Base-by-base conservation (phyloP, 108 stramenopile species). In the Chaetoceros muelleri region DNA sequence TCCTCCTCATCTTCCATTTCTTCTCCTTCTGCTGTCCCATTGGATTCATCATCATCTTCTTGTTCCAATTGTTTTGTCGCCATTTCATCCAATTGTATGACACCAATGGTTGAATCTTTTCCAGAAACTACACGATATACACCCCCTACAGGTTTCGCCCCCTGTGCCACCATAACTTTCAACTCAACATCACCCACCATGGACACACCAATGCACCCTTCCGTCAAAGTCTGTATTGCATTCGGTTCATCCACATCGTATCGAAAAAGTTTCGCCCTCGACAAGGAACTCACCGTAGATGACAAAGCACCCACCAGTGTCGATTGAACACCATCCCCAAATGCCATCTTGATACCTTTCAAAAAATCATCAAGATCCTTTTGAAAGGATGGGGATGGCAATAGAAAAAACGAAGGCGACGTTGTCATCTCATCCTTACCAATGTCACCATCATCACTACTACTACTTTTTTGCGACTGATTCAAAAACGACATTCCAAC, bases 101-200 rank as follows among this genome's bases (percentile, higher is more conserved):
- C 79, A 2, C 74, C 55, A 57, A 89, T 85, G 28, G 87, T 83
- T n/a, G 70, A 65, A 23, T 47, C 62, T 53, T 57, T 46, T 17
- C 75, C 78, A 34, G 74, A 79, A 23, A 87, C 78, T 20, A 92
- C 73, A 45, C 78, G 66, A 60, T 93, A 93, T 0, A 88, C 73
- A 29, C 84, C 84, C 30, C 90, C 90, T 0, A 92, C 86, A 0
- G 84, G 84, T 49, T 87, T 88, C 34, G 85, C 85, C 17, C 90
- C 90, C 56, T 84, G 79, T 22, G 90, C 82, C 26, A 87, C 60
- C 78, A 88, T 77, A 1, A 71, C 79, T 60, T 81, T 66, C 1
- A 87, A 57, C 22, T 61, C 54, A 21, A 87, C 65, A 58, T 91
- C 90, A 0, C 90, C 85, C n/a, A 30, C 18, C 59, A 92, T 57